phyloP scores from a whole-genome alignment of 1,284 basidiomycete genomes.

The Cryptococcus deneoformans region DNA sequence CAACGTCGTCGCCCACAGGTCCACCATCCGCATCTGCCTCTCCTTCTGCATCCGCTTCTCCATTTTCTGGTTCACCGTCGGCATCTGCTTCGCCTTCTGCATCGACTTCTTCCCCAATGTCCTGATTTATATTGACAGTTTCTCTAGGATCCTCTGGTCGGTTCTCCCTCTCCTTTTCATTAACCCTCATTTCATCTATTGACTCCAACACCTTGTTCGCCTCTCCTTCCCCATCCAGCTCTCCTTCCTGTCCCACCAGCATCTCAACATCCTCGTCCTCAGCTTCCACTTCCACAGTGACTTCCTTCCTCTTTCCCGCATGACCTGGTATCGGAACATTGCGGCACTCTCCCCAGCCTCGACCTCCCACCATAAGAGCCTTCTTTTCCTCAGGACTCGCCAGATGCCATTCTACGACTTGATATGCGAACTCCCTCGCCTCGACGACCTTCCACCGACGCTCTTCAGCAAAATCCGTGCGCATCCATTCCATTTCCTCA shows the following conservation, averaged over 20 bases:
- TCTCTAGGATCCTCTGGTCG: not conserved
- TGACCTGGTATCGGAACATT: constrained; percentile 29
- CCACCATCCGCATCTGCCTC: constrained; percentile 35
- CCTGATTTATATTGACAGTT: constrained; percentile 11
- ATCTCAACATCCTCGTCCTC: constrained; percentile 45
- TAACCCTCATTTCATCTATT: constrained; percentile 23
- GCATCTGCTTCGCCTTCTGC: constrained; percentile 33
- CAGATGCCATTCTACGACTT: constrained; percentile 83
- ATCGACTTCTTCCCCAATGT: not conserved
- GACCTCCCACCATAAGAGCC: constrained; percentile 56
- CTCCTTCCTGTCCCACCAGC: constrained; percentile 31
- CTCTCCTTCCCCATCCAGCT: constrained; percentile 15
- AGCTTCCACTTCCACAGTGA: constrained; percentile 8
- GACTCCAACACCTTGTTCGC: constrained; percentile 36
- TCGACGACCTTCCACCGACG: constrained; percentile 85
- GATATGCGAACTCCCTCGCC: constrained; percentile 79
- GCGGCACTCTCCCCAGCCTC: constrained; percentile 39
- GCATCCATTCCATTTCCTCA: constrained; percentile 99
- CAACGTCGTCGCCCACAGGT: constrained; percentile 25
- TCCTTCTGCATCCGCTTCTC: constrained; percentile 35
- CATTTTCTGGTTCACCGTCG: constrained; percentile 14
- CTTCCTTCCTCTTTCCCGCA: constrained; percentile 6
- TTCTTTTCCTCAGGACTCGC: constrained; percentile 66
- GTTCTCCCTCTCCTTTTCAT: constrained; percentile 12
- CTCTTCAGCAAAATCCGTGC: constrained; percentile 92